These are phyloP conservation scores for Gentiana macrophylla DNA, from an alignment of 257 asterid species.

Conservation along the genomic window DNA sequence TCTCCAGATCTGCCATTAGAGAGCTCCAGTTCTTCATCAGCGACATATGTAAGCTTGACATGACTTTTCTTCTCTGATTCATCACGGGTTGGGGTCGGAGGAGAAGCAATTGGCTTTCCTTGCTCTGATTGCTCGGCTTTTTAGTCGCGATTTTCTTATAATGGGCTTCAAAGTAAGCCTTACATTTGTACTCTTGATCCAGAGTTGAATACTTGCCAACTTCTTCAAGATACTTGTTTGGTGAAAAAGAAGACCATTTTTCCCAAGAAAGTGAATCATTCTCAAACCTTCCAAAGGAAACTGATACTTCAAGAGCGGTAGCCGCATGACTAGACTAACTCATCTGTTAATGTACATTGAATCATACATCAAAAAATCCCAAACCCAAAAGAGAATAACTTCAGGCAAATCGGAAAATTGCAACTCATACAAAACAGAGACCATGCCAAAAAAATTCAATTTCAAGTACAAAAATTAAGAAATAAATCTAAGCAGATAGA, in stretches of 20 bases:
- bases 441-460: no score
- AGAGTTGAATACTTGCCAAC: conserved; percentile 70
- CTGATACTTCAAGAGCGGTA: conserved; percentile 63
- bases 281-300: conserved; percentile 88
- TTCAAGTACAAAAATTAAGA: no score
- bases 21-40: conserved; percentile 4
- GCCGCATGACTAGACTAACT: conserved; percentile 40
- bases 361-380: conserved; percentile 9
- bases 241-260: conserved; percentile 90
- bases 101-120: conserved; percentile 29
- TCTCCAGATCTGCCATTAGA: conserved; percentile 19
- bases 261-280: conserved; percentile 88
- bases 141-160: conserved; percentile 77
- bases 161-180: conserved; percentile 93
- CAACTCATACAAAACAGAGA: conserved; percentile 11
- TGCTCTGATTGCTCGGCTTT: conserved; percentile 64
- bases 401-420: not conserved
- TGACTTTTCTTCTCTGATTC: conserved; percentile 19
- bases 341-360: conserved; percentile 48
- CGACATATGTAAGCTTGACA: conserved; percentile 11
- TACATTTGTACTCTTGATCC: conserved; percentile 91
- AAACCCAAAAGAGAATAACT: not conserved
- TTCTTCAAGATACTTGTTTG: conserved; percentile 89
- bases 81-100: conserved; percentile 10
- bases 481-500: no score